These are phyloP conservation scores for Pleochaeta shiraiana DNA, from an alignment of 2,329 filamentous ascomycete genomes.

Conservation along the genomic window DNA sequence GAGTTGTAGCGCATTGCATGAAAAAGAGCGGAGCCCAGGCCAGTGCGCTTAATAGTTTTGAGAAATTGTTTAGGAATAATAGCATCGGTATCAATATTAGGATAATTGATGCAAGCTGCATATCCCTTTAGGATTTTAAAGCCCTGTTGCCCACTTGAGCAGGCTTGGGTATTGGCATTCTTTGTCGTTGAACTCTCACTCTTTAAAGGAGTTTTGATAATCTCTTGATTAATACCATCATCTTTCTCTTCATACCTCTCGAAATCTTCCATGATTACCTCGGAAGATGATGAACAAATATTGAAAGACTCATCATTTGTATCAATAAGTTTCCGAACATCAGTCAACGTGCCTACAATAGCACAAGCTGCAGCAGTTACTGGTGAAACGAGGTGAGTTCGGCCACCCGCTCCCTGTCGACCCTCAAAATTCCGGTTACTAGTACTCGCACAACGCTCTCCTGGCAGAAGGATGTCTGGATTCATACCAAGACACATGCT, in stretches of 20 bases:
- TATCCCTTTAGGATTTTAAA: slow-evolving; percentile 72
- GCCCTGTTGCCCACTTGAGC: slow-evolving; percentile 49
- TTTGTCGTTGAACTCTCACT: slow-evolving; percentile 45
- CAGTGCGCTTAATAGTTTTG: slow-evolving; percentile 97
- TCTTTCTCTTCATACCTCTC: slow-evolving; percentile 18
- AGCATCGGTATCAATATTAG: slow-evolving; percentile 95
- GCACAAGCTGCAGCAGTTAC: slow-evolving; percentile 89
- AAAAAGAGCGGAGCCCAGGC: slow-evolving; percentile 75
- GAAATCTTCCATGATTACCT: slow-evolving; percentile 23
- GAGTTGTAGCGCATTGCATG: slow-evolving; percentile 58
- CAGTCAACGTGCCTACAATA: slow-evolving; percentile 74
- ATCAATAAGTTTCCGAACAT: slow-evolving; percentile 60
- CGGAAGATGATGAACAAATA: slow-evolving; percentile 10
- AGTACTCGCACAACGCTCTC: slow-evolving; percentile 85
- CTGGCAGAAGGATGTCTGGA: slow-evolving; percentile 80
- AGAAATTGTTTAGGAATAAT: slow-evolving; percentile 99
- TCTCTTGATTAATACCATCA: slow-evolving; percentile 30
- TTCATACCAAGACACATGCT: slow-evolving; percentile 99
- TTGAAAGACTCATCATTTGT: slow-evolving; percentile 23
- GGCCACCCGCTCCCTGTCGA: slow-evolving; percentile 73
- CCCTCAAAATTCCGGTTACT: slow-evolving; percentile 98
- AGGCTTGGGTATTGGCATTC: slow-evolving; percentile 25
- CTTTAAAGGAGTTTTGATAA: slow-evolving; percentile 34
- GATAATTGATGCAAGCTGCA: slow-evolving; percentile 65
- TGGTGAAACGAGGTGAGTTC: slow-evolving; percentile 92